Evolutionary conservation across 225 moss, liverwort and hornwort species (phyloP).

Genomic region (Rhytidiadelphus loreus): DNA sequence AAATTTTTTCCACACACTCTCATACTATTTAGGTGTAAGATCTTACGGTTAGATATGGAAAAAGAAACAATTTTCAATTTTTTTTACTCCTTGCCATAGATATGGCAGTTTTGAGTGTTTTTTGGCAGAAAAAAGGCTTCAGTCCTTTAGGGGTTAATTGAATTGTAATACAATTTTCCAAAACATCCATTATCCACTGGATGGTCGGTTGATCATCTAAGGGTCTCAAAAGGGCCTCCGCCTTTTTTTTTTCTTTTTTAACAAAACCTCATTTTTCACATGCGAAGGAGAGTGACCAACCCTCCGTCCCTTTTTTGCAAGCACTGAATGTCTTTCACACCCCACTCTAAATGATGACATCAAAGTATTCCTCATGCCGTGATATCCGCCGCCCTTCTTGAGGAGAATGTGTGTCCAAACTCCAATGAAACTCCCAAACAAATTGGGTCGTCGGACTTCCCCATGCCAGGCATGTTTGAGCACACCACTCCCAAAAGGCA

Average conservation of each 20-base stretch:
- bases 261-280: neutral
- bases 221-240: too few relatives aligned
- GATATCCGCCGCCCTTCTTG: neutral
- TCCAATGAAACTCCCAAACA: neutral
- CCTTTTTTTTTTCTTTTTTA: neutral
- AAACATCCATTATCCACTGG: neutral
- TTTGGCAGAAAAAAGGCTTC: too few relatives aligned
- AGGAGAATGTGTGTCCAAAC: neutral
- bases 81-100: too few relatives aligned
- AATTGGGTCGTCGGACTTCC: neutral
- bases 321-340: neutral
- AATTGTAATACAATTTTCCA: neutral
- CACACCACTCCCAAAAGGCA: neutral
- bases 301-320: neutral
- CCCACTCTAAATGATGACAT: neutral
- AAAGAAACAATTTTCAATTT: too few relatives aligned
- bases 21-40: too few relatives aligned
- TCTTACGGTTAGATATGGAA: too few relatives aligned
- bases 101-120: too few relatives aligned
- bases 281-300: too few relatives aligned
- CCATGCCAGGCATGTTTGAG: neutral
- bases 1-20: too few relatives aligned
- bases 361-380: neutral
- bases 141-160: too few relatives aligned
- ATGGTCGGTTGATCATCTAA: neutral